Evolutionary conservation across 2,329 filamentous ascomycete genomes (phyloP).

Genomic region (Diplodia sapinea): DNA sequence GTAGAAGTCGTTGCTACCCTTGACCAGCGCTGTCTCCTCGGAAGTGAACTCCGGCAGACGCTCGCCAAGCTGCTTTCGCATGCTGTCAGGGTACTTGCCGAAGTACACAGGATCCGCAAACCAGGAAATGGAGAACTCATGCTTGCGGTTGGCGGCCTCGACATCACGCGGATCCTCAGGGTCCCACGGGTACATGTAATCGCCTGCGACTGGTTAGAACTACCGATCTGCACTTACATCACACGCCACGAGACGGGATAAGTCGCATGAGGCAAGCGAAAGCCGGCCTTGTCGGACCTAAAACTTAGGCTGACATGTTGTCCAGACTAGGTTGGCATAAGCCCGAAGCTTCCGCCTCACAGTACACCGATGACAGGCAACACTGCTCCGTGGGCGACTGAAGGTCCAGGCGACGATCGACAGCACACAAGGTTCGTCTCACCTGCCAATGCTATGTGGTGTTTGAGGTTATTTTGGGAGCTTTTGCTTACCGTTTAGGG

Average conservation of each 20-base stretch:
- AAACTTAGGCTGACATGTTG: slow-evolving; percentile 15
- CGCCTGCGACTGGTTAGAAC: slow-evolving; percentile 55
- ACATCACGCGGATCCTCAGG: slow-evolving; percentile 74
- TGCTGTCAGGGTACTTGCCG: slow-evolving; percentile 81
- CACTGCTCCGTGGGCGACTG: not conserved
- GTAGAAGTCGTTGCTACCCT: slow-evolving; percentile 91
- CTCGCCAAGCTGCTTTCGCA: slow-evolving; percentile 79
- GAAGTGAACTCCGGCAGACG: slow-evolving; percentile 76
- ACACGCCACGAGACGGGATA: slow-evolving; percentile 15
- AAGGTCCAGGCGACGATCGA: slow-evolving; percentile 27
- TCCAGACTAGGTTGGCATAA: slow-evolving; percentile 21
- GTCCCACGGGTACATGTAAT: slow-evolving; percentile 84
- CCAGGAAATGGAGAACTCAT: slow-evolving; percentile 87
- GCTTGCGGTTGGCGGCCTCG: slow-evolving; percentile 77
- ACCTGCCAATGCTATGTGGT: slow-evolving; percentile 17
- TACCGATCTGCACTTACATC: slow-evolving; percentile 12
- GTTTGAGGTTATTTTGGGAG: slow-evolving; percentile 9
- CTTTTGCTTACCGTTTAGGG: slow-evolving; percentile 70
- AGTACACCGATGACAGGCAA: not conserved
- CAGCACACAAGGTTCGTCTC: slow-evolving; percentile 24
- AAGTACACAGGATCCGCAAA: slow-evolving; percentile 88
- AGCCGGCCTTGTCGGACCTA: slow-evolving; percentile 1
- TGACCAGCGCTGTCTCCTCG: slow-evolving; percentile 74
- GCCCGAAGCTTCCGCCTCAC: slow-evolving; percentile 5
- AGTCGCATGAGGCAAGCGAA: slow-evolving; percentile 5